Evolutionary conservation across 495 filamentous ascomycete genomes (phyloP).

Genomic region (Aspergillus ostianus): DNA sequence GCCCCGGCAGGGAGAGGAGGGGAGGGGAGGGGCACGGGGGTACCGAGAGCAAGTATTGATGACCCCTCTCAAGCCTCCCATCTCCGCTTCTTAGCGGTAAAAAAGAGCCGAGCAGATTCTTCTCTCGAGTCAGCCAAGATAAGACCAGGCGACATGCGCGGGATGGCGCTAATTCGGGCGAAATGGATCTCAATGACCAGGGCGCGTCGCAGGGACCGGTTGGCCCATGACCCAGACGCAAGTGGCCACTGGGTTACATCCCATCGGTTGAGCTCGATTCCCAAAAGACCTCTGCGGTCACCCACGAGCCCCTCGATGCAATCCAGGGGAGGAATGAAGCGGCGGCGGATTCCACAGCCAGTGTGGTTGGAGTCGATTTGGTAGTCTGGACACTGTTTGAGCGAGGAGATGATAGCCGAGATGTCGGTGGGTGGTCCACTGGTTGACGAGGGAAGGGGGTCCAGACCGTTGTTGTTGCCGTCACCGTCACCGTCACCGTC

Average conservation of each 20-base stretch:
- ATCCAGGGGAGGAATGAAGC: conserved; percentile 66
- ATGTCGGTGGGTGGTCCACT: conserved; percentile 41
- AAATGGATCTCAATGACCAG: conserved; percentile 33
- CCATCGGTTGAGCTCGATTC: conserved; percentile 57
- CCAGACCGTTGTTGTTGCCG: too few species aligned
- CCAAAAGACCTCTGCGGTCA: conserved; percentile 64
- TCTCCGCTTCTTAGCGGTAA: conserved; percentile 40
- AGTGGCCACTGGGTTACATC: conserved; percentile 11
- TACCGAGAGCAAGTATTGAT: conserved; percentile 20
- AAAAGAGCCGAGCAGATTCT: conserved; percentile 37
- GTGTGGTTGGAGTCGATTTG: conserved; percentile 76
- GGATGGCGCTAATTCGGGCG: conserved; percentile 29
- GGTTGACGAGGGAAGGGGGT: conserved; percentile 2
- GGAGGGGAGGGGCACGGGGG: too few species aligned
- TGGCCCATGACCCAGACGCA: conserved; percentile 27
- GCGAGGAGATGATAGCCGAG: conserved; percentile 46
- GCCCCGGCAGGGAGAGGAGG: too few species aligned
- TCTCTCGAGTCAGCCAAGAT: conserved; percentile 19
- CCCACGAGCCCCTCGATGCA: conserved; percentile 61
- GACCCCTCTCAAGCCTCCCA: conserved; percentile 34
- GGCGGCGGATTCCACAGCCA: conserved; percentile 71
- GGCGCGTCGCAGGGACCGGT: conserved; percentile 20
- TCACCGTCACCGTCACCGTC: conserved; percentile 25
- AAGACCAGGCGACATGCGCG: conserved; percentile 12
- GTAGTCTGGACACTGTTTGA: conserved; percentile 68